These are phyloP conservation scores for Nicotiana noctiflora DNA, from an alignment of 257 asterid genomes.

Conservation along the genomic window DNA sequence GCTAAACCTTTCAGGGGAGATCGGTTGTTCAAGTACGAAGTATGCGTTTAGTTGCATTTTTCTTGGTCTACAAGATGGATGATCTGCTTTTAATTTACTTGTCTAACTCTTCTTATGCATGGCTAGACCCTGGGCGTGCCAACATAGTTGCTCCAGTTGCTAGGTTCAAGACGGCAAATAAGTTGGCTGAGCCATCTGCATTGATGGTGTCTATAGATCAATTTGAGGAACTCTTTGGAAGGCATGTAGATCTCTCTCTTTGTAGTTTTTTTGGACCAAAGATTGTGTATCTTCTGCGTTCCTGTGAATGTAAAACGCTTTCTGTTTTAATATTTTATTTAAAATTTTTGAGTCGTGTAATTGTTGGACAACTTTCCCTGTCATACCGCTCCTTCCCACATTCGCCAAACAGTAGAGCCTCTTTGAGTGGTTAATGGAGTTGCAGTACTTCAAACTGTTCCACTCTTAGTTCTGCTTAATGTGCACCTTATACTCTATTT, in stretches of 20 bases:
- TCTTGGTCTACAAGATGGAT: background rate
- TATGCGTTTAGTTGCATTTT: conserved; percentile 11
- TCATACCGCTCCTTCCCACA: background rate
- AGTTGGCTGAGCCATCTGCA: conserved; percentile 53
- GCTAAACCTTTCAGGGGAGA: conserved; percentile 92
- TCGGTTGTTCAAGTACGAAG: conserved; percentile 92
- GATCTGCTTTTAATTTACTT: conserved; percentile 1
- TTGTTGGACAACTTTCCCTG: background rate
- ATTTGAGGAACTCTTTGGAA: conserved; percentile 61
- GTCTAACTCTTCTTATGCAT: conserved; percentile 22
- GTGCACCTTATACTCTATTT: background rate
- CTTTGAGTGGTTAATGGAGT: background rate
- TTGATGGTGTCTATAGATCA: conserved; percentile 64
- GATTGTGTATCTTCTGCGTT: background rate
- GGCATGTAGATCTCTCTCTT: conserved; percentile 38
- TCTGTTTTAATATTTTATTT: background rate
- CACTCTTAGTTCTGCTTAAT: background rate
- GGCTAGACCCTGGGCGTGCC: conserved; percentile 80
- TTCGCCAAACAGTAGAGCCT: background rate
- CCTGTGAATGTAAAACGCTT: background rate
- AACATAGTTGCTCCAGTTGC: conserved; percentile 79
- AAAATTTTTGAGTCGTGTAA: background rate
- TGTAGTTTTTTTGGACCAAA: background rate
- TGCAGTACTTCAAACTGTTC: background rate
- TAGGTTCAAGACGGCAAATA: conserved; percentile 40